These are phyloP conservation scores for Diaporthe nobilis DNA, from an alignment of 2,329 filamentous ascomycete species.

Conservation along the genomic window DNA sequence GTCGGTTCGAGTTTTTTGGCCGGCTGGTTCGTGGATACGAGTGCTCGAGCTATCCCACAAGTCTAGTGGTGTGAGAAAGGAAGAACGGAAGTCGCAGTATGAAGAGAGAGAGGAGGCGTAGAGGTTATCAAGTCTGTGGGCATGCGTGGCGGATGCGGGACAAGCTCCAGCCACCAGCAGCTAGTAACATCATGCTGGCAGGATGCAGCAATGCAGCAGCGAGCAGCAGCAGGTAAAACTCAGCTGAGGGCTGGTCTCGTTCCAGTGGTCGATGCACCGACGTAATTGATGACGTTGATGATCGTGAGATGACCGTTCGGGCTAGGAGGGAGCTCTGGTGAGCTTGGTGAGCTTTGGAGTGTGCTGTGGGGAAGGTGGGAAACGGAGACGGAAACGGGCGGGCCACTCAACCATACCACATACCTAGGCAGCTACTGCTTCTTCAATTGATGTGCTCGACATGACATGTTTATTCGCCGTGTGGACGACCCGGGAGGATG, in stretches of 20 bases:
- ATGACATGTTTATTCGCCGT: neutral
- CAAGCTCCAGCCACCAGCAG: slow-evolving; percentile 27
- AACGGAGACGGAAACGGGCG: neutral
- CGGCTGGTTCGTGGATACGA: neutral
- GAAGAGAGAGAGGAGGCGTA: neutral
- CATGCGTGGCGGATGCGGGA: neutral
- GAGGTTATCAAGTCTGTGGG: slow-evolving; percentile 17
- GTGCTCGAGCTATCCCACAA: neutral
- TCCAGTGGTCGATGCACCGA: slow-evolving; percentile 37
- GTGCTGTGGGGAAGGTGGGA: neutral
- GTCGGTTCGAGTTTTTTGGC: neutral
- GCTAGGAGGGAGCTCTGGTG: slow-evolving; percentile 22
- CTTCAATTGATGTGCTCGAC: neutral
- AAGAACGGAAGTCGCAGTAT: accelerated
- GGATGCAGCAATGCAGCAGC: neutral
- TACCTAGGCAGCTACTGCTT: neutral
- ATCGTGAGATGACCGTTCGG: slow-evolving; percentile 36
- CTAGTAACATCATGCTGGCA: slow-evolving; percentile 1
- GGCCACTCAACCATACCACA: too few species aligned
- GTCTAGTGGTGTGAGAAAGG: neutral
- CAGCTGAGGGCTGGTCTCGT: slow-evolving; percentile 37
- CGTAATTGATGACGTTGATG: slow-evolving; percentile 43
- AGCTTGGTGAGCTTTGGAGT: neutral
- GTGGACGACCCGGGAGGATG: neutral
- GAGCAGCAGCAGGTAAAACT: slow-evolving; percentile 19